phyloP scores from a whole-genome alignment of 345 rosid genomes.

The Eucalyptus decipiens region DNA sequence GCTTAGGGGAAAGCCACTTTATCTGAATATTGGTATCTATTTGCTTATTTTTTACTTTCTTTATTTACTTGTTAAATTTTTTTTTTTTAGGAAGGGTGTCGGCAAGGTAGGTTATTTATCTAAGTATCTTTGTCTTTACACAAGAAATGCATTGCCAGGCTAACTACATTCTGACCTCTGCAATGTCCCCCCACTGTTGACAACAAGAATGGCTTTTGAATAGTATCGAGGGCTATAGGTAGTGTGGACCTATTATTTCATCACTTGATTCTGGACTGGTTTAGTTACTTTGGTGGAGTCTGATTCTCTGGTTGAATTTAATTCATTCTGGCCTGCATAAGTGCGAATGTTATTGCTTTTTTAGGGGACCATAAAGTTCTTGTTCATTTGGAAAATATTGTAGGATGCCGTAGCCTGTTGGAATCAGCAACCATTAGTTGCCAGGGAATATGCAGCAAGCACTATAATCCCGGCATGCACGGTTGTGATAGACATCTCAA shows the following conservation, averaged over 20 bases:
- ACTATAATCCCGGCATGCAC: slow-evolving; percentile 78
- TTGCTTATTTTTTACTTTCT: neutral
- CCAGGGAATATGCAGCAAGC: slow-evolving; percentile 78
- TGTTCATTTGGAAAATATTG: neutral
- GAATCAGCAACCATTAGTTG: slow-evolving; percentile 83
- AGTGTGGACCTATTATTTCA: neutral
- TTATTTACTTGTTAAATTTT: neutral
- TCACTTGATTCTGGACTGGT: neutral
- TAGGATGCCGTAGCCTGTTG: slow-evolving; percentile 85
- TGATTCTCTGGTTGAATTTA: neutral
- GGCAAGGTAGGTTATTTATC: neutral
- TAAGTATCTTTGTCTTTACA: neutral
- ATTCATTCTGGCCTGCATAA: neutral
- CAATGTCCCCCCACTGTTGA: neutral
- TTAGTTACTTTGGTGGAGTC: neutral
- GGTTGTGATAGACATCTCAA: slow-evolving; percentile 60
- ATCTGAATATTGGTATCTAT: neutral
- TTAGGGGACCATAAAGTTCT: neutral
- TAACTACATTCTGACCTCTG: neutral
- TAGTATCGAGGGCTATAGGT: neutral
- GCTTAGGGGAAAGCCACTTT: neutral
- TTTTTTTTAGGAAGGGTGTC: neutral
- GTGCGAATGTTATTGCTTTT: neutral
- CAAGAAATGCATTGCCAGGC: neutral
- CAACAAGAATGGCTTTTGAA: neutral